Evolutionary conservation across 176 grass and related monocot species (phyloP).

Genomic region (Poa pratensis): DNA sequence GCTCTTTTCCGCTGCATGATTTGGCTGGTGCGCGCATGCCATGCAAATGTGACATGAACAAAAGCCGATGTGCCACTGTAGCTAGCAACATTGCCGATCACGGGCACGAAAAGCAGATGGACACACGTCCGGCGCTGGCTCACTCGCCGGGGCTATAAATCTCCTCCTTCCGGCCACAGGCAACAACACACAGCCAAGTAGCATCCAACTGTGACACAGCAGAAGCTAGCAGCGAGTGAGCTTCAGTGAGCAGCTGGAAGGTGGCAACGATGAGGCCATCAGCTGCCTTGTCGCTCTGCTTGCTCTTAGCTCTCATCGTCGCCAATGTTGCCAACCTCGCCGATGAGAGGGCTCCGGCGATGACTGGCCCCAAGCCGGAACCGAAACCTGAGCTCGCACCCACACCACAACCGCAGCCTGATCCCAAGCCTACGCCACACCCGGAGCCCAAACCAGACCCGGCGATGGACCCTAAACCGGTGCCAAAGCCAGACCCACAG

Average conservation of each 20-base stretch:
- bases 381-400: neutral
- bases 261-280: constrained; percentile 19
- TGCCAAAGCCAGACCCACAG: neutral
- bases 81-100: neutral
- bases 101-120: neutral
- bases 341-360: neutral
- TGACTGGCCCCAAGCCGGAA: constrained; percentile 2
- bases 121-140: neutral
- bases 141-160: constrained; percentile 31
- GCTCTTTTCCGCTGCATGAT: neutral
- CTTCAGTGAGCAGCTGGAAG: neutral
- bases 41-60: constrained; percentile 16
- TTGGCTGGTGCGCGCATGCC: neutral
- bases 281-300: neutral
- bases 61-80: neutral
- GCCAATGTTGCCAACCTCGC: neutral
- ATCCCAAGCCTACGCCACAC: too few relatives aligned
- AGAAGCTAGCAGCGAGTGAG: neutral
- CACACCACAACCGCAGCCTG: too few relatives aligned
- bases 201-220: neutral
- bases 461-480: neutral
- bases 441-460: too few relatives aligned
- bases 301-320: constrained; percentile 10
- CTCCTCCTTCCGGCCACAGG: neutral
- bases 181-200: neutral